A percentile compares a stretch with the other conserved stretches of the same genome.
Evolutionary conservation across 1,139 yeast species (phyloP).

Genomic region (Candida pseudocylindracea): DNA sequence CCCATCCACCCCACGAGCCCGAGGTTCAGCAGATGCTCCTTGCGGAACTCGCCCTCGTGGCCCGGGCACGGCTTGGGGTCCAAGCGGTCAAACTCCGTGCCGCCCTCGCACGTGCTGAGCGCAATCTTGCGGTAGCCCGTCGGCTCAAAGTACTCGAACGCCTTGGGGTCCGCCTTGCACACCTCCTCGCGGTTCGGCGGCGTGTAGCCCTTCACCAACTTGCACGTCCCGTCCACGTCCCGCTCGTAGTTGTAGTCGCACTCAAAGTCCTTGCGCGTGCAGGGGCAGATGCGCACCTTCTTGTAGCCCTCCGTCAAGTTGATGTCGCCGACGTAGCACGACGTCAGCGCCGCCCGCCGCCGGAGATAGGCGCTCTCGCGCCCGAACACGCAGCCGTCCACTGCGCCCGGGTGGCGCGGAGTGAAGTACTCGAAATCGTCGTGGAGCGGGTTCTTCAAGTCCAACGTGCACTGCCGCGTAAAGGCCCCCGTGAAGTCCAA

Average conservation of each 20-base stretch:
- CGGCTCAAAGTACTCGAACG: slow-evolving; percentile 52
- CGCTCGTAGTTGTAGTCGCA: slow-evolving; percentile 76
- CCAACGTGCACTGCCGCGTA: slow-evolving; percentile 46
- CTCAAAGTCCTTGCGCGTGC: slow-evolving; percentile 78
- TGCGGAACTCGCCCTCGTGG: slow-evolving; percentile 35
- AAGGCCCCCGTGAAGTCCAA: slow-evolving; percentile 56
- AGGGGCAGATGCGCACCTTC: slow-evolving; percentile 46
- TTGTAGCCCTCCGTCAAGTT: slow-evolving; percentile 42
- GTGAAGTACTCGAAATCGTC: slow-evolving; percentile 76
- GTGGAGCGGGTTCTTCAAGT: slow-evolving; percentile 20
- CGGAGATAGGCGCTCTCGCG: slow-evolving; percentile 64
- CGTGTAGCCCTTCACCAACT: slow-evolving; percentile 45
- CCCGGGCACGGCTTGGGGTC: slow-evolving; percentile 77
- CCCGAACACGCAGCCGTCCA: slow-evolving; percentile 66
- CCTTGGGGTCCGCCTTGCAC: slow-evolving; percentile 31
- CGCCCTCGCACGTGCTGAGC: slow-evolving; percentile 55
- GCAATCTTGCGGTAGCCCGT: slow-evolving; percentile 69
- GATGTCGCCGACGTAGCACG: slow-evolving; percentile 69
- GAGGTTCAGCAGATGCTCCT: slow-evolving; percentile 7
- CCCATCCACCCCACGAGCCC: slow-evolving; percentile 30
- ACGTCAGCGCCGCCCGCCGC: slow-evolving; percentile 29
- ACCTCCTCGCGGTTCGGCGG: slow-evolving; percentile 42
- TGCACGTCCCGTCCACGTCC: slow-evolving; percentile 67
- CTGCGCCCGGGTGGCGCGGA: slow-evolving; percentile 44
- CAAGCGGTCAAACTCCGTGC: slow-evolving; percentile 42